Evolutionary conservation across 176 grass and related monocot genomes (phyloP).

Genomic region (Aegilops sharonensis): DNA sequence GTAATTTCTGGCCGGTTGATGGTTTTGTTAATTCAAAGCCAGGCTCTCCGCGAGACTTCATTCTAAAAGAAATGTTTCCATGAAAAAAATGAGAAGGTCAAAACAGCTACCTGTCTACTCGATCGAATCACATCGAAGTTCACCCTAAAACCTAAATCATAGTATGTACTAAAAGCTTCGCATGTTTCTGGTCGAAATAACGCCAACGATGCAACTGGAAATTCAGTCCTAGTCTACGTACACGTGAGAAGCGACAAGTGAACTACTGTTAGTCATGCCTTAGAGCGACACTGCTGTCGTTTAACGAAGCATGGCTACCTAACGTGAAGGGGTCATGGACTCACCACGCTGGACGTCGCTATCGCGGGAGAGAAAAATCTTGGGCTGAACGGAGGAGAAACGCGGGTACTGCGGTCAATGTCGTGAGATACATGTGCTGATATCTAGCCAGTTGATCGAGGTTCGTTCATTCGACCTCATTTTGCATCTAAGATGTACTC

Average conservation of each 20-base stretch:
- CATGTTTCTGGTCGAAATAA: neutral
- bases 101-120: too few species aligned
- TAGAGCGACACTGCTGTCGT: neutral
- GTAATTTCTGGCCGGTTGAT: too few species aligned
- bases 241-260: conserved; percentile 19
- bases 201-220: neutral
- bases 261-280: neutral
- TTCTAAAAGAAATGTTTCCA: too few species aligned
- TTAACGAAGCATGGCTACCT: neutral
- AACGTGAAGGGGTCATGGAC: neutral
- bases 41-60: too few species aligned
- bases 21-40: too few species aligned
- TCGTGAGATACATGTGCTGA: conserved; percentile 11
- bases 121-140: too few species aligned
- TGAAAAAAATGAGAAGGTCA: too few species aligned
- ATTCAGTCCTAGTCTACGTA: neutral
- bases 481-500: neutral
- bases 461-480: neutral
- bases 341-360: conserved; percentile 10
- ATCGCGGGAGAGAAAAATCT: neutral
- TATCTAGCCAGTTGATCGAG: conserved; percentile 2
- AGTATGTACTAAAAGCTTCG: neutral
- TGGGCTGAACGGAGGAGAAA: neutral
- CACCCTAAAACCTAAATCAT: too few species aligned
- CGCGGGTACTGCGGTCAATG: neutral